Percentiles rank a stretch among this genome's conserved stretches.
Evolutionary conservation across 345 rosid species (phyloP).

Genomic region (Populus euphratica): DNA sequence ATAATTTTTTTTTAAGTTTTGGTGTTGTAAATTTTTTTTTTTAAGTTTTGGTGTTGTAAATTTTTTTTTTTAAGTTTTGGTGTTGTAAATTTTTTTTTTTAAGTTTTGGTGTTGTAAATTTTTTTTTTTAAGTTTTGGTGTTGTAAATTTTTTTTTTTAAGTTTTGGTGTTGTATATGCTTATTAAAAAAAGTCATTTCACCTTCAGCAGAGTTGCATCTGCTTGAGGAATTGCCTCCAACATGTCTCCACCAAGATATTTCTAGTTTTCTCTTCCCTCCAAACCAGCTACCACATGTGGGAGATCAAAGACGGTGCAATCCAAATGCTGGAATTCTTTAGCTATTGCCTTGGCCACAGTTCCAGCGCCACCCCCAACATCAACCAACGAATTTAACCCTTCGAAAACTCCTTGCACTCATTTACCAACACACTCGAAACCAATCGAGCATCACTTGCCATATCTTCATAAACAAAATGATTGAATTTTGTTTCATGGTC

Average conservation of each 20-base stretch:
- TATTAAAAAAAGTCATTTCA: background rate
- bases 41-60: too few species aligned
- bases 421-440: background rate
- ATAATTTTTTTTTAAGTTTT: too few species aligned
- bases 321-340: constrained; percentile 8
- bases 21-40: too few species aligned
- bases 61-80: too few species aligned
- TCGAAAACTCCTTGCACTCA: constrained; percentile 12
- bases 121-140: too few species aligned
- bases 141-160: too few species aligned
- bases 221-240: constrained; percentile 4
- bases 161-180: background rate
- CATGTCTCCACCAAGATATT: constrained; percentile 6
- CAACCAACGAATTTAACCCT: constrained; percentile 16
- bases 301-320: constrained; percentile 20
- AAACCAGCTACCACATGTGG: constrained; percentile 11
- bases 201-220: constrained; percentile 6
- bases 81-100: background rate
- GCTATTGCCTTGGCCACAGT: constrained; percentile 15
- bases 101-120: background rate
- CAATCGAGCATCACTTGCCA: constrained; percentile 5
- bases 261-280: background rate
- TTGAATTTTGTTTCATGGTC: background rate
- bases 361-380: constrained; percentile 30
- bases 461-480: constrained; percentile 14